These are phyloP conservation scores for Cyathus striatus DNA, from an alignment of 768 basidiomycete species.

Conservation along the genomic window DNA sequence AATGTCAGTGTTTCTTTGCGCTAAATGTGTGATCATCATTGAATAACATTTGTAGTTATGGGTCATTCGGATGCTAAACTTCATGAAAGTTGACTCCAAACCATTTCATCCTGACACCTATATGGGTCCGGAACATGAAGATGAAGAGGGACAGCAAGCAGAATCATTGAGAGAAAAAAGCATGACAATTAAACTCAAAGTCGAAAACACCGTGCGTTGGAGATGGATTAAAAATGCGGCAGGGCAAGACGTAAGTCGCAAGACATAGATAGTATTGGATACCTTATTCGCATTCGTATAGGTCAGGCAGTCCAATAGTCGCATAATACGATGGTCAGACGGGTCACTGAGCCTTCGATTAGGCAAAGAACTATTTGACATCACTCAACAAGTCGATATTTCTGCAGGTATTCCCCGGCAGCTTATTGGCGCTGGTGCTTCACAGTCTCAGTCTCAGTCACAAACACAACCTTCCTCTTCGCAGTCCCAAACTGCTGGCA, in stretches of 20 bases:
- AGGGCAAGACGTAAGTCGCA: constrained; percentile 66
- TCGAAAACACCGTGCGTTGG: constrained; percentile 96
- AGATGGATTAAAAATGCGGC: constrained; percentile 79
- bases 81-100: constrained; percentile 82
- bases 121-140: constrained; percentile 77
- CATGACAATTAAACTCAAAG: constrained; percentile 81
- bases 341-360: constrained; percentile 86
- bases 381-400: constrained; percentile 73
- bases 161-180: constrained; percentile 71
- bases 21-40: not conserved
- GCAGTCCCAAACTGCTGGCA: constrained; percentile 26
- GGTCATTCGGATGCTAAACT: constrained; percentile 93
- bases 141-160: constrained; percentile 50
- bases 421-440: constrained; percentile 40
- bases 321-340: constrained; percentile 94
- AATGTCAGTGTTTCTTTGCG: constrained; percentile 51
- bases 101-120: constrained; percentile 89
- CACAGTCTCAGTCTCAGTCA: constrained; percentile 33
- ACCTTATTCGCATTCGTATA: constrained; percentile 20
- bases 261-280: not conserved
- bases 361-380: constrained; percentile 92
- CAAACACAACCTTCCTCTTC: constrained; percentile 37
- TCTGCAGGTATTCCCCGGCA: constrained; percentile 64
- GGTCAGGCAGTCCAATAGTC: constrained; percentile 85
- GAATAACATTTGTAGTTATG: constrained; percentile 54